Evolutionary conservation across 257 asterid genomes (phyloP).

Genomic region (Coffea canephora): DNA sequence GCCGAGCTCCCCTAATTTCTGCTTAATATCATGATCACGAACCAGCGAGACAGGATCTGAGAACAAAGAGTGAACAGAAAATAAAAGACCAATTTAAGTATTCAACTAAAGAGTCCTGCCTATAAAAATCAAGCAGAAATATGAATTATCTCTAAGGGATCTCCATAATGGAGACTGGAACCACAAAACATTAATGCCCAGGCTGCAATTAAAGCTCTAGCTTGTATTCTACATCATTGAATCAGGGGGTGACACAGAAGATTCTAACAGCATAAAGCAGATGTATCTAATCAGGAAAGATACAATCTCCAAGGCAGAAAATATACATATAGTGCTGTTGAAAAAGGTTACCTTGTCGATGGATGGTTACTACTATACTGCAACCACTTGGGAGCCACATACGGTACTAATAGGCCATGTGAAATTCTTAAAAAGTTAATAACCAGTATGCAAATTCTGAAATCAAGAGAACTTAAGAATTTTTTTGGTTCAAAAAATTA

Average conservation of each 20-base stretch:
- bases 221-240: neutral
- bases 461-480: neutral
- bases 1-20: conserved; percentile 65
- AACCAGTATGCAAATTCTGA: neutral
- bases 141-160: neutral
- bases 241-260: neutral
- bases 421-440: neutral
- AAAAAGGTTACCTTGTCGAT: neutral
- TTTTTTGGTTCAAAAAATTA: too few species aligned
- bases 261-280: neutral
- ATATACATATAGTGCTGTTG: neutral
- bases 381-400: neutral
- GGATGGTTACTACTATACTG: too few species aligned
- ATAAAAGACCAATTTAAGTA: neutral
- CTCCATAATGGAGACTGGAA: neutral
- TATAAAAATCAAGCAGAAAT: neutral
- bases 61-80: conserved; percentile 9
- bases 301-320: neutral
- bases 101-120: neutral
- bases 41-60: conserved; percentile 87
- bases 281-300: neutral
- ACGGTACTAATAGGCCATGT: neutral
- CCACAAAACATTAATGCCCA: neutral
- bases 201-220: neutral
- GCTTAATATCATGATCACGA: conserved; percentile 85